A percentile compares a stretch with the other conserved stretches of the same genome.
These are phyloP conservation scores for Saccharomycopsis babjevae DNA, from an alignment of 805 yeast species.

Conservation along the genomic window DNA sequence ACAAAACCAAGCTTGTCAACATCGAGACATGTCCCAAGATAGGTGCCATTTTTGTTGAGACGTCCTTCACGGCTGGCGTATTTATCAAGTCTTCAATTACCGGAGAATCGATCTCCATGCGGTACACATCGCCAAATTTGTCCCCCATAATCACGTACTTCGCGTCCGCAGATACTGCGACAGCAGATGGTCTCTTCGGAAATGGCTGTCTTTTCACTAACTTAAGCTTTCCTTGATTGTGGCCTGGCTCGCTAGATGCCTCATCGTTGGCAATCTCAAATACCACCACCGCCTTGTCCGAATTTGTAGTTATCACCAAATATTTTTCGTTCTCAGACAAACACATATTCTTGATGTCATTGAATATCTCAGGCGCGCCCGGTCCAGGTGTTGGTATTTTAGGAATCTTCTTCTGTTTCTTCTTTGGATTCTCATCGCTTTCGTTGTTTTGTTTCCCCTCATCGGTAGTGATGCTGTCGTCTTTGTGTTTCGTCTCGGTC, in stretches of 20 bases:
- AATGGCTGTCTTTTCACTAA: conserved; percentile 62
- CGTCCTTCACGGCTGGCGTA: conserved; percentile 29
- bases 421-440: conserved; percentile 2
- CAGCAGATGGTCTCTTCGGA: conserved; percentile 89
- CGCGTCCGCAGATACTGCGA: conserved; percentile 47
- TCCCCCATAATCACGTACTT: conserved; percentile 63
- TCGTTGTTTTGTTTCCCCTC: neutral
- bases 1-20: conserved; percentile 63
- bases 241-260: conserved; percentile 11
- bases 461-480: neutral
- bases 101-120: conserved; percentile 33
- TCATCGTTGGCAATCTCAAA: conserved; percentile 31
- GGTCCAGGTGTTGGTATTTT: conserved; percentile 55
- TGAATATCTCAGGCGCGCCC: conserved; percentile 58
- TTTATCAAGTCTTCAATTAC: conserved; percentile 24
- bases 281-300: conserved; percentile 69
- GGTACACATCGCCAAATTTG: conserved; percentile 92
- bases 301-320: conserved; percentile 66
- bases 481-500: conserved; percentile 11
- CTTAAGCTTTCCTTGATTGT: conserved; percentile 27
- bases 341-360: conserved; percentile 55
- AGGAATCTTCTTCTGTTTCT: conserved; percentile 30
- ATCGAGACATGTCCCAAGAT: conserved; percentile 93
- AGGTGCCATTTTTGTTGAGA: conserved; percentile 31
- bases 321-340: conserved; percentile 43